Conservation (phyloP, 805 yeast genomes). For the Wickerhamiella shivajii region DNA sequence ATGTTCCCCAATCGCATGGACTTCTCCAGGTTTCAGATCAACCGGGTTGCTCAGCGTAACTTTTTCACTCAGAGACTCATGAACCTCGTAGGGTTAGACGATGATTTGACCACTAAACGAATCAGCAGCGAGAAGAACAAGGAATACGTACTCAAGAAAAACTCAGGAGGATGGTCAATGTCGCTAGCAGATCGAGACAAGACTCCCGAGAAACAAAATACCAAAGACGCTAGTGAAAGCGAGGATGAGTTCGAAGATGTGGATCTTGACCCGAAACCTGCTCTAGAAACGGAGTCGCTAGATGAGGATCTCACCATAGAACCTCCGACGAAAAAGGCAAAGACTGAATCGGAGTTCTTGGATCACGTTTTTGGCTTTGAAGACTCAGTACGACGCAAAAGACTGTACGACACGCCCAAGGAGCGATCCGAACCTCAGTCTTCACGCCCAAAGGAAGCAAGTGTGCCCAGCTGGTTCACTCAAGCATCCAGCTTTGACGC, state of each 20-base stretch:
- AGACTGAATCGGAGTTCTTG: too few species aligned
- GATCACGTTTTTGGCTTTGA: too few species aligned
- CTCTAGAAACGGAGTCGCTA: background rate
- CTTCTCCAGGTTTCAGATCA: slow-evolving; percentile 83
- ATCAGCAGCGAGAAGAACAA: slow-evolving; percentile 74
- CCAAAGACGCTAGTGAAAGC: slow-evolving; percentile 18
- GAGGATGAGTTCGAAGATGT: slow-evolving; percentile 66
- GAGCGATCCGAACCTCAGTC: too few species aligned
- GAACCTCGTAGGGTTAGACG: slow-evolving; percentile 69
- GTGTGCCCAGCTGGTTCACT: too few species aligned
- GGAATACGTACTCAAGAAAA: slow-evolving; percentile 59
- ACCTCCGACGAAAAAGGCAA: background rate
- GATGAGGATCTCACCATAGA: background rate
- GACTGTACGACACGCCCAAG: too few species aligned
- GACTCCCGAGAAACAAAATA: slow-evolving; percentile 21
- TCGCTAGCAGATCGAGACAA: slow-evolving; percentile 36
- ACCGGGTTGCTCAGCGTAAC: slow-evolving; percentile 84
- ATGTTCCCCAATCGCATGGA: slow-evolving; percentile 78
- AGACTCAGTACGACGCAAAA: too few species aligned
- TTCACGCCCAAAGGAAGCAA: too few species aligned
- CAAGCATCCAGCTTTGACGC: too few species aligned
- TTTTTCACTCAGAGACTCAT: slow-evolving; percentile 76
- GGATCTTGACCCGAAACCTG: slow-evolving; percentile 22
- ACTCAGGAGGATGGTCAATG: slow-evolving; percentile 73
- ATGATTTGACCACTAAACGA: slow-evolving; percentile 30